phyloP scores from a whole-genome alignment of 2,329 filamentous ascomycete species.

The Blastomyces percursus region DNA sequence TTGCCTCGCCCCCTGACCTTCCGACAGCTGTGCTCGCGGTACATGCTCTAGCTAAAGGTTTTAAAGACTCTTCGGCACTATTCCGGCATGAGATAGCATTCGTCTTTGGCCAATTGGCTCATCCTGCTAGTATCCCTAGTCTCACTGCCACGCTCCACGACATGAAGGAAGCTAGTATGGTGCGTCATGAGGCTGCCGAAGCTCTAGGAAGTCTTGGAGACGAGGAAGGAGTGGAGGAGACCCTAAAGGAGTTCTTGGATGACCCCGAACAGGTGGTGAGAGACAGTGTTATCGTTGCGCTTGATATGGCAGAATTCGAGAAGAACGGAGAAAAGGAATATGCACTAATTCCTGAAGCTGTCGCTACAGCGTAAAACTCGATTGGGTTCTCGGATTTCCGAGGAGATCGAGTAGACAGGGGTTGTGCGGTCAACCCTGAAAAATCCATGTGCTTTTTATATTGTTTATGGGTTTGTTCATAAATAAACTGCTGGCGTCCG shows the following conservation, averaged over 20 bases:
- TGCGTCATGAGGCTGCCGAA: conserved; percentile 93
- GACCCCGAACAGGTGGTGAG: conserved; percentile 89
- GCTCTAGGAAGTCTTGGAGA: conserved; percentile 88
- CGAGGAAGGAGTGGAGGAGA: conserved; percentile 83
- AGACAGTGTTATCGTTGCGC: conserved; percentile 85
- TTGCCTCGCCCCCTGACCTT: conserved; percentile 84
- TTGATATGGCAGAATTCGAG: conserved; percentile 98
- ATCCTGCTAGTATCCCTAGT: conserved; percentile 92
- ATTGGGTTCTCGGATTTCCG: neutral
- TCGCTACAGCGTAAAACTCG: conserved; percentile 16
- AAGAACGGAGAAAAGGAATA: conserved; percentile 82
- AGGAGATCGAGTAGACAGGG: neutral
- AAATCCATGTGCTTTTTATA: neutral
- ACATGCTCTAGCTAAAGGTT: conserved; percentile 70
- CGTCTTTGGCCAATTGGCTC: conserved; percentile 90
- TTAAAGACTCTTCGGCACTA: conserved; percentile 75
- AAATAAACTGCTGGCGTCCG: neutral
- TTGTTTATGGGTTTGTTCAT: neutral
- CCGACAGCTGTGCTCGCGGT: conserved; percentile 84
- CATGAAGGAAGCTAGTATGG: conserved; percentile 80
- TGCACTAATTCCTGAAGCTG: conserved; percentile 65
- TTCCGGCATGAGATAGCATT: conserved; percentile 98
- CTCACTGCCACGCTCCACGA: conserved; percentile 69
- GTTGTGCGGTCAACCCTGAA: neutral
- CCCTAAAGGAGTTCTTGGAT: conserved; percentile 68